Base-by-base conservation (phyloP, 2,329 filamentous ascomycete genomes). In the Hypoxylon sp. region DNA sequence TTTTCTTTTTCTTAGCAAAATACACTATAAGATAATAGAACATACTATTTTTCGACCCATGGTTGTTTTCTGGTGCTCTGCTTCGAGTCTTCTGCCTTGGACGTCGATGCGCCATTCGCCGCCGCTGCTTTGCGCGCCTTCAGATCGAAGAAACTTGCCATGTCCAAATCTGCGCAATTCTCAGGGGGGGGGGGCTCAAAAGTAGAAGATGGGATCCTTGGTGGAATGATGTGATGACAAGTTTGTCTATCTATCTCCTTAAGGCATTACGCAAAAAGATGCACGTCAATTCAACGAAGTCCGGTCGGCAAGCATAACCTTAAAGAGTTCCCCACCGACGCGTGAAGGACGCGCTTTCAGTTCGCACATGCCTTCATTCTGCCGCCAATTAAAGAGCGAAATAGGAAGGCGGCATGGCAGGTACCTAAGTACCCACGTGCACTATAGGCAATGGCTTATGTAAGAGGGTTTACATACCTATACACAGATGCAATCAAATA, bases 21-120 rank as follows among this genome's bases (percentile, higher is more conserved):
- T 2, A 30, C 25, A 20, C 11, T 1, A 44, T 40, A 11, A 44
- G n/a, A 17, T 79, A 63, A 31, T 17, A 40, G 68, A 33, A 70
- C 87, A 70, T 85, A 97, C 95, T 98, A 98, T 92, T 98, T 98
- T 85, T 98, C 96, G 59, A 98, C 95, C 96, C 96, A 99, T 76
- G 96, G 96, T 78, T 98, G 95, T 74, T 90, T 85, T 77, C 88
- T 88, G 73, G 86, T 86, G 31, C 85, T 85, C 66, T 92, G 89
- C 77, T 88, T 91, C 77, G 85, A 86, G 65, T 84, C 87, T 72
- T 90, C 86, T 61, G 85, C 81, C 81, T 95, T 97, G 59, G 86
- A 86, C 49, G 91, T 89, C 20, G 87, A 81, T 65, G 82, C 79
- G 55, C 86, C 86, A 79, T 89, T 91, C 44, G 88, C 84, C 1